Percentiles rank a stretch among this genome's conserved stretches.
Conservation (phyloP, 2,329 filamentous ascomycete genomes). For the Fusarium secorum region DNA sequence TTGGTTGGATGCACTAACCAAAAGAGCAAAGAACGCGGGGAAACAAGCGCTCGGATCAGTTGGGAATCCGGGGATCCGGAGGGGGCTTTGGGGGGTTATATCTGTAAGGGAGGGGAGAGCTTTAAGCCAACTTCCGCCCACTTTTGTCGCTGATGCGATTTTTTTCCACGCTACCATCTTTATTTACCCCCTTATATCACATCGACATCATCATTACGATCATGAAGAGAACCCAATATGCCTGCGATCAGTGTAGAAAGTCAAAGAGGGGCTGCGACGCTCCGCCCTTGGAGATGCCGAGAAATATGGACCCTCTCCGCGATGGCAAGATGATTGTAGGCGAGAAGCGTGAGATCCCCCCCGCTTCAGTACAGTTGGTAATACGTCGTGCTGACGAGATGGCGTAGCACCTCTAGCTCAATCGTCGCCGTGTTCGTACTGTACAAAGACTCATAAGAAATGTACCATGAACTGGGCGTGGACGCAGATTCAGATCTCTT, state of each 20-base stretch:
- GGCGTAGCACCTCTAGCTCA: background rate
- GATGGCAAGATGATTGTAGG: constrained; percentile 21
- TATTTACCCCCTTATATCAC: too few species aligned
- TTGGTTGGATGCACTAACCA: background rate
- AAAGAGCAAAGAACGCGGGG: constrained; percentile 16
- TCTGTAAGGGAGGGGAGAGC: background rate
- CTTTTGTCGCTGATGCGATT: background rate
- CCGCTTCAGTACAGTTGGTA: background rate
- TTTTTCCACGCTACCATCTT: background rate
- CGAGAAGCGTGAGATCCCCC: constrained; percentile 9
- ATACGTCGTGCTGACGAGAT: background rate
- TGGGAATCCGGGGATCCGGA: constrained; percentile 21
- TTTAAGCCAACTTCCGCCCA: background rate
- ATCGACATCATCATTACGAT: background rate
- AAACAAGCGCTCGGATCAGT: constrained; percentile 12
- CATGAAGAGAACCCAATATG: constrained; percentile 24
- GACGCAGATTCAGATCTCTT: constrained; percentile 21
- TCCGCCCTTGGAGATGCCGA: background rate
- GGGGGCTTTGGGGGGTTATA: background rate
- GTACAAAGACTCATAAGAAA: constrained; percentile 42
- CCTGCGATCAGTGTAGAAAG: constrained; percentile 22
- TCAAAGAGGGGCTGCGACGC: constrained; percentile 23
- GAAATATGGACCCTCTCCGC: constrained; percentile 1
- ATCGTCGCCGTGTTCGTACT: constrained; percentile 41
- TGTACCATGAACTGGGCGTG: constrained; percentile 43